Percentiles rank a stretch among this genome's conserved stretches.
Conservation (phyloP, 768 basidiomycete genomes). For the Austroboletus eburneus region DNA sequence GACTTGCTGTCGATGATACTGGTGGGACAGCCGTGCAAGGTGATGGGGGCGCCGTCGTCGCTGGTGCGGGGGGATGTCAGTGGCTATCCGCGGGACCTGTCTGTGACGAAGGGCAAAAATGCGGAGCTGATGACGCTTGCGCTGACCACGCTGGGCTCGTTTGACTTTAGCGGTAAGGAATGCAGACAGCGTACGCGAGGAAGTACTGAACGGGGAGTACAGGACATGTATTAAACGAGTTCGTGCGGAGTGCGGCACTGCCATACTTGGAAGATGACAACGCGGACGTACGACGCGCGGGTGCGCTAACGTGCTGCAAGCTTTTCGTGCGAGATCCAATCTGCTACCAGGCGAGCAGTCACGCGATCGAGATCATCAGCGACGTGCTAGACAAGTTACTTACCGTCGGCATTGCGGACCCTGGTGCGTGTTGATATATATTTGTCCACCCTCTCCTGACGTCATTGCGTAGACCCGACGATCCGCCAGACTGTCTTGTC, state of each 20-base stretch:
- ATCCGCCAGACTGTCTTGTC: slow-evolving; percentile 87
- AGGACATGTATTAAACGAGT: slow-evolving; percentile 95
- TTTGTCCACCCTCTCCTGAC: slow-evolving; percentile 6
- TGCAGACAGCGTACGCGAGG: background rate
- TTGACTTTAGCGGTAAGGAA: slow-evolving; percentile 84
- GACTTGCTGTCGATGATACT: slow-evolving; percentile 80
- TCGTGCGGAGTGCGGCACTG: slow-evolving; percentile 85
- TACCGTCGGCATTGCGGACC: slow-evolving; percentile 94
- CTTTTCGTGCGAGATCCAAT: slow-evolving; percentile 94
- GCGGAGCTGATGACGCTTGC: slow-evolving; percentile 77
- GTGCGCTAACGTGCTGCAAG: slow-evolving; percentile 87
- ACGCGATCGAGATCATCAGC: slow-evolving; percentile 94
- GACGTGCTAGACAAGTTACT: slow-evolving; percentile 97
- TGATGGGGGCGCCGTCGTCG: slow-evolving; percentile 78
- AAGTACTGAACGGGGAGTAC: slow-evolving; percentile 6
- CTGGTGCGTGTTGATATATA: slow-evolving; percentile 49
- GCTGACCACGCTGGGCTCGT: slow-evolving; percentile 79
- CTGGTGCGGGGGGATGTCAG: slow-evolving; percentile 51
- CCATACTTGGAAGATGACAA: slow-evolving; percentile 94
- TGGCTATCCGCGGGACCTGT: slow-evolving; percentile 47
- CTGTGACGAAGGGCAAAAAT: slow-evolving; percentile 53
- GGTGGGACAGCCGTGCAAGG: slow-evolving; percentile 80
- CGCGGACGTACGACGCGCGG: slow-evolving; percentile 80
- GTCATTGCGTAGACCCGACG: slow-evolving; percentile 46
- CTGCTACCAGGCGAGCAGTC: slow-evolving; percentile 91